These are phyloP conservation scores for Paxillus ammoniavirescens DNA, from an alignment of 768 basidiomycete genomes.

Conservation along the genomic window DNA sequence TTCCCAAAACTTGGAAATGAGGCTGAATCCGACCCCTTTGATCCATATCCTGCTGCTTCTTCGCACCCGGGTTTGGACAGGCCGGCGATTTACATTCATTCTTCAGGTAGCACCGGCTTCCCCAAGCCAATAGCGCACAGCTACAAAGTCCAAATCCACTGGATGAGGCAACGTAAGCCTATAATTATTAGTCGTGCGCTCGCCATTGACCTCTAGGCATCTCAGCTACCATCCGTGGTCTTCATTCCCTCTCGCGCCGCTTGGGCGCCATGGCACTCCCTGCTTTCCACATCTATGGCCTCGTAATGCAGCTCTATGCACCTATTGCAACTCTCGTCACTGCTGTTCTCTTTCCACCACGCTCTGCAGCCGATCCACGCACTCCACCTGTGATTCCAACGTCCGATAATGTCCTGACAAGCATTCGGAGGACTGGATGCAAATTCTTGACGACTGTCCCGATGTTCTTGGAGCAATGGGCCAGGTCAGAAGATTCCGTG, in stretches of 20 bases:
- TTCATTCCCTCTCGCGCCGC: constrained; percentile 5
- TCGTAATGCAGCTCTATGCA: constrained; percentile 28
- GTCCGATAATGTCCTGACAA: constrained; percentile 18
- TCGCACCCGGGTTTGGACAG: constrained; percentile 10
- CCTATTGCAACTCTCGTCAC: constrained; percentile 27
- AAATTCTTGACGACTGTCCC: constrained; percentile 17
- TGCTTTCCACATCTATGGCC: constrained; percentile 39
- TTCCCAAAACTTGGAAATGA: constrained; percentile 39
- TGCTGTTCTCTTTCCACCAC: constrained; percentile 35
- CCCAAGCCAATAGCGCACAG: constrained; percentile 42
- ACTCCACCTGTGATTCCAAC: constrained; percentile 20
- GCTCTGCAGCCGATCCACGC: neutral
- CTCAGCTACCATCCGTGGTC: neutral
- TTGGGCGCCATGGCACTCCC: constrained; percentile 34
- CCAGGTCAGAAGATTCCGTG: constrained; percentile 7
- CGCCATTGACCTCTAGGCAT: no score
- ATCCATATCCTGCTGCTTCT: constrained; percentile 5
- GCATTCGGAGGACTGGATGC: constrained; percentile 6
- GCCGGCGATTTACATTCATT: constrained; percentile 18
- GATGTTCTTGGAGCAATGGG: constrained; percentile 17
- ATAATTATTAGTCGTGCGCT: neutral
- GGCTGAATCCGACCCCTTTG: constrained; percentile 8
- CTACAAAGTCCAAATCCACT: constrained; percentile 31
- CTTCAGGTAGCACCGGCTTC: constrained; percentile 42
- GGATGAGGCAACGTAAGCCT: constrained; percentile 33